phyloP scores from a whole-genome alignment of 2,329 filamentous ascomycete genomes.

The Macroventuria anomochaeta region DNA sequence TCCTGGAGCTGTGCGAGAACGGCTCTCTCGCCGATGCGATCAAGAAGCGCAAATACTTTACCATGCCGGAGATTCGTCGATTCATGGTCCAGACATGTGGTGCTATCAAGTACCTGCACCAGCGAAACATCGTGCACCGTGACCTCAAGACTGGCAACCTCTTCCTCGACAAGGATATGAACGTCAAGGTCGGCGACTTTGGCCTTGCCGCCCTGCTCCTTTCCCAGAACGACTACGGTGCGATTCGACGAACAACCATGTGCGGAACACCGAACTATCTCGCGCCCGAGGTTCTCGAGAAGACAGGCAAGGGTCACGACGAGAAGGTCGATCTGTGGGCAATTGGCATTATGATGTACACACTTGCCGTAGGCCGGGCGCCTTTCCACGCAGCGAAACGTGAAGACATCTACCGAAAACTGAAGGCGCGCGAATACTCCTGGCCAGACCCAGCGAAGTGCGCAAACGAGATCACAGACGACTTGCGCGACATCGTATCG shows the following conservation, averaged over 20 bases:
- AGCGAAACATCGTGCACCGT: conserved; percentile 92
- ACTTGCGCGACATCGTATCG: conserved; percentile 79
- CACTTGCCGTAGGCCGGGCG: conserved; percentile 93
- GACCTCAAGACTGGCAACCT: conserved; percentile 99
- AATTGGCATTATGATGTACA: conserved; percentile 96
- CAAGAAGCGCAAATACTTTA: conserved; percentile 86
- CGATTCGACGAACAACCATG: conserved; percentile 81
- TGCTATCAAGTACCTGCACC: conserved; percentile 97
- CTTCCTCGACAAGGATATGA: conserved; percentile 93
- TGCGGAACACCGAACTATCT: conserved; percentile 99
- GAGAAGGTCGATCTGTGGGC: conserved; percentile 99
- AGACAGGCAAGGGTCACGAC: conserved; percentile 91
- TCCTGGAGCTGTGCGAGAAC: conserved; percentile 92
- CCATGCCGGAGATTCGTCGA: conserved; percentile 90
- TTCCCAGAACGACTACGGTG: conserved; percentile 87
- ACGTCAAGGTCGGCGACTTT: conserved; percentile 97
- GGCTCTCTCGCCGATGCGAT: conserved; percentile 98
- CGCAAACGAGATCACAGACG: conserved; percentile 73
- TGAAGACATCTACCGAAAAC: conserved; percentile 79
- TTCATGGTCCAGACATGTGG: conserved; percentile 95
- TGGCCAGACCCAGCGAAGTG: conserved; percentile 74
- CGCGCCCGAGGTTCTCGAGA: conserved; percentile 93
- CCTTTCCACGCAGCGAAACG: conserved; percentile 93
- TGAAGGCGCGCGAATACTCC: conserved; percentile 75
- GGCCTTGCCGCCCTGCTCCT: conserved; percentile 90